phyloP scores from a whole-genome alignment of 345 rosid genomes.

The Lagerstroemia speciosa region DNA sequence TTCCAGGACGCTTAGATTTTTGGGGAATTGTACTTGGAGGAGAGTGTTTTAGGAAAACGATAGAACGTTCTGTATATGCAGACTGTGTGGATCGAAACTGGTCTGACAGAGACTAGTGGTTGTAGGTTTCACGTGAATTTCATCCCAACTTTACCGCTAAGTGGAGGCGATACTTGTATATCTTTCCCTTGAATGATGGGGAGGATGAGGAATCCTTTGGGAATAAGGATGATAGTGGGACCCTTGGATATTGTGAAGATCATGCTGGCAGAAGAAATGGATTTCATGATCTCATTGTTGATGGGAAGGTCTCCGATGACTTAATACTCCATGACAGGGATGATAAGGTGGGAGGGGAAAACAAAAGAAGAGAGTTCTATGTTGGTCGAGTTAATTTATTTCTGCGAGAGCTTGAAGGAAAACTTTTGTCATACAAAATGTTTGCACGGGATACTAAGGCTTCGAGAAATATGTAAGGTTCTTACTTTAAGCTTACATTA shows the following conservation, averaged over 20 bases:
- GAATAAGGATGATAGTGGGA: slow-evolving; percentile 20
- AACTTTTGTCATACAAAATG: slow-evolving; percentile 62
- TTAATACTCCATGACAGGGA: slow-evolving; percentile 16
- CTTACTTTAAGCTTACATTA: neutral
- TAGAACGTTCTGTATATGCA: neutral
- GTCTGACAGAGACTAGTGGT: neutral
- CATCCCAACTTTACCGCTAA: slow-evolving; percentile 96
- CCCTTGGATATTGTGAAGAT: slow-evolving; percentile 16
- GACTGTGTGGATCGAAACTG: neutral
- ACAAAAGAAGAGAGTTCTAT: slow-evolving; percentile 45
- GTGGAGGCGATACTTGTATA: slow-evolving; percentile 89
- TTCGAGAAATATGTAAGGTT: slow-evolving; percentile 74
- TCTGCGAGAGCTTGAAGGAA: slow-evolving; percentile 73
- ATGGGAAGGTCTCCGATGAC: slow-evolving; percentile 20
- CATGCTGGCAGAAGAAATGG: slow-evolving; percentile 20
- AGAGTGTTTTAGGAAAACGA: neutral
- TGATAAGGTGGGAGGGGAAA: slow-evolving; percentile 27
- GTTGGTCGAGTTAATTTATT: slow-evolving; percentile 65
- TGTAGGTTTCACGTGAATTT: slow-evolving; percentile 72
- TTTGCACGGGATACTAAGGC: slow-evolving; percentile 97
- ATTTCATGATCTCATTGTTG: slow-evolving; percentile 17
- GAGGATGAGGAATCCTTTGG: slow-evolving; percentile 27
- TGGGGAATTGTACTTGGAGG: neutral
- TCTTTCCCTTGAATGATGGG: slow-evolving; percentile 59
- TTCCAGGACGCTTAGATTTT: neutral